Base-by-base conservation (phyloP, 805 yeast species). In the Zygosaccharomyces siamensis region DNA sequence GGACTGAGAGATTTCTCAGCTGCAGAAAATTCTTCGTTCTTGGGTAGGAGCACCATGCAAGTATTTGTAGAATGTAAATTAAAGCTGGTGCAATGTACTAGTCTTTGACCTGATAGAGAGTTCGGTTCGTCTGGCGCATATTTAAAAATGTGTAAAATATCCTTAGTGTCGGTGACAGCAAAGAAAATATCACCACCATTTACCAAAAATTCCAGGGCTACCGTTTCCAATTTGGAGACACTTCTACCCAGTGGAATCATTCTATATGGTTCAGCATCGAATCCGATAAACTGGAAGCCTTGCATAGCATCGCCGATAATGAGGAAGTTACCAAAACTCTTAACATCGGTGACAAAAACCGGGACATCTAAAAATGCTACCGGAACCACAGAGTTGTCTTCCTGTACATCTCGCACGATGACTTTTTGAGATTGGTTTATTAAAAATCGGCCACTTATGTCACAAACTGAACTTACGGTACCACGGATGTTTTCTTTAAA, bases 311-410 rank as follows among this genome's bases (percentile, higher is more conserved):
- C 99, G 16, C 95, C 95, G 14, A 89, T 67, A 1, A 89, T 59
- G n/a, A 92, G 63, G 58, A 92, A 69, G 63, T 90, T 88, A 35
- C 95, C 90, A 63, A 89, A 80, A 54, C 89, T 76, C 67, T 90
- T 90, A 12, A 88, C 77, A 55, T 87, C 95, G 5, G 85, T 74
- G 2, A 88, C 80, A 64, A 80, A 88, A 0, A 89, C 79, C 1
- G 89, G 80, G n/a, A 89, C 78, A 63, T 93, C 98, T 47, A 84
- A 73, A 60, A 93, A 93, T 1, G 98, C 98, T 4, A 93, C 97
- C 0, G 98, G 97, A 27, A 86, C 89, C 3, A 89, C 88, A 36
- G 82, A 77, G 47, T 87, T 86, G 64, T 87, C 93, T 58, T 86
- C 95, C 60, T 86, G 90, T 42, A 89, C 73, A 62, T 86, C 92